phyloP scores from a whole-genome alignment of 192 early-diverging fungal genomes.

The Spizellomyces punctatus region DNA sequence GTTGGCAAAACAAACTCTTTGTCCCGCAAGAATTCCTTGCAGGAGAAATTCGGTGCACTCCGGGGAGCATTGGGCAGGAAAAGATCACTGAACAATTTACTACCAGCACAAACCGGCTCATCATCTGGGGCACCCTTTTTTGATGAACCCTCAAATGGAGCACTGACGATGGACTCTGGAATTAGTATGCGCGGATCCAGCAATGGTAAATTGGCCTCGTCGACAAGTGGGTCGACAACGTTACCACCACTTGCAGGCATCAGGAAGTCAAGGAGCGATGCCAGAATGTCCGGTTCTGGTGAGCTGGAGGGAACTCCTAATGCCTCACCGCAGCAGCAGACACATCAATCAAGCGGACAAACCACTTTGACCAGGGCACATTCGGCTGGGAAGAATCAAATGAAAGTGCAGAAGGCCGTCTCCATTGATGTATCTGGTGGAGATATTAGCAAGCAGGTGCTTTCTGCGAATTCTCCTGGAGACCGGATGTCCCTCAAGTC shows the following conservation, averaged over 20 bases:
- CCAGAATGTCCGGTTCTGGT: not conserved
- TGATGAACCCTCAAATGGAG: not conserved
- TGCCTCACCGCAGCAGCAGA: not conserved
- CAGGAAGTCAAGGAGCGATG: not conserved
- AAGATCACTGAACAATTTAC: slow-evolving; percentile 7
- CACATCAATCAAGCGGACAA: not conserved
- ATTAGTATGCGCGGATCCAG: not conserved
- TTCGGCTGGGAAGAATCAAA: not conserved
- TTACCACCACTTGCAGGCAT: not conserved
- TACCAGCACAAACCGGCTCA: not conserved
- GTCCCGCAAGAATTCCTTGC: slow-evolving; percentile 23
- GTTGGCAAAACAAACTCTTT: not conserved
- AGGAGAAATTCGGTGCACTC: slow-evolving; percentile 24
- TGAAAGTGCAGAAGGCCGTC: not conserved
- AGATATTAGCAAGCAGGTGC: not conserved
- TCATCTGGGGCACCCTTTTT: not conserved
- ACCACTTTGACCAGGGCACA: not conserved
- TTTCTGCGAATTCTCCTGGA: not conserved
- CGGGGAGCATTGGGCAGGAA: slow-evolving; percentile 18
- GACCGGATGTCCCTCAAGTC: not conserved
- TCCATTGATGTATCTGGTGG: not conserved
- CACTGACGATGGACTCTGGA: not conserved
- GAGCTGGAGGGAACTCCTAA: not conserved
- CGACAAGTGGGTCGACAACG: not conserved
- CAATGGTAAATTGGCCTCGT: not conserved